Evolutionary conservation across 2,329 filamentous ascomycete species (phyloP).

Genomic region (Paecilomyces sp.): DNA sequence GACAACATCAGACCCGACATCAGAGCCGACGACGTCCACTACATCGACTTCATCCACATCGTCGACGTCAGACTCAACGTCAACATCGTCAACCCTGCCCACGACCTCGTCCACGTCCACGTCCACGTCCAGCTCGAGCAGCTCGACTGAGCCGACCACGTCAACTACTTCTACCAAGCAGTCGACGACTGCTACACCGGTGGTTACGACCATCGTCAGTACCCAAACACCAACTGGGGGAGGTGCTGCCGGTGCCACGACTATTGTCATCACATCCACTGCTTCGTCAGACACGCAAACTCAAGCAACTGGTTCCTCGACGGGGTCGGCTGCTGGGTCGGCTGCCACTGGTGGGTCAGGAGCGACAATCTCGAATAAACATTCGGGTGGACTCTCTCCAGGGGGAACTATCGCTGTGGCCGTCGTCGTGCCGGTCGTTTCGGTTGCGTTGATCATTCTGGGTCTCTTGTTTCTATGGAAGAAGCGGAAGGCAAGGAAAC

Average conservation of each 20-base stretch:
- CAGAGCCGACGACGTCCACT: not conserved
- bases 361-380: slow-evolving; percentile 15
- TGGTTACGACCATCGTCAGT: not conserved
- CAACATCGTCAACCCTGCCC: not conserved
- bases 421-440: slow-evolving; percentile 87
- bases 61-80: not conserved
- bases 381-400: slow-evolving; percentile 31
- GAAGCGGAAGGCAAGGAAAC: slow-evolving; percentile 77
- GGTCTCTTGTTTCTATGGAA: slow-evolving; percentile 79
- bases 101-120: not conserved
- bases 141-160: not conserved
- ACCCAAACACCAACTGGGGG: not conserved
- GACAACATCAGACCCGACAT: not conserved
- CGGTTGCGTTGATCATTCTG: slow-evolving; percentile 72
- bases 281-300: slow-evolving; percentile 7
- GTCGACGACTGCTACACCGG: not conserved
- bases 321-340: slow-evolving; percentile 19
- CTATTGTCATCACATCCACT: slow-evolving; percentile 16
- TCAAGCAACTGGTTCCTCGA: slow-evolving; percentile 9
- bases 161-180: not conserved
- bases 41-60: not conserved
- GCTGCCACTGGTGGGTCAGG: slow-evolving; percentile 18
- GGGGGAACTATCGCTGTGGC: slow-evolving; percentile 78
- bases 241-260: slow-evolving; percentile 7
- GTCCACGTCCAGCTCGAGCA: not conserved